These are phyloP conservation scores for Nakazawaea holstii DNA, from an alignment of 805 yeast species.

Conservation along the genomic window DNA sequence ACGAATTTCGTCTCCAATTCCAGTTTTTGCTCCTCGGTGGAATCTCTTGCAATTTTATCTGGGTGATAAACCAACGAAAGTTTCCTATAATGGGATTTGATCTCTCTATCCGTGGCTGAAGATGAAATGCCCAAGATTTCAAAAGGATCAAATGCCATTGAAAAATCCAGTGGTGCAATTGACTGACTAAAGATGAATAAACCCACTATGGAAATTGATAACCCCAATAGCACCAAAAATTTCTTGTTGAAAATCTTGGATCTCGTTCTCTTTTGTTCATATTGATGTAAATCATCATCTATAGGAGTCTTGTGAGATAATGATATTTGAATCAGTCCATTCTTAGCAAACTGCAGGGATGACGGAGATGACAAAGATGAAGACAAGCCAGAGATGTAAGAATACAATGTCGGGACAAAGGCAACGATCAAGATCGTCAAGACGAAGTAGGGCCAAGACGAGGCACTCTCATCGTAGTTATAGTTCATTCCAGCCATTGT, in stretches of 20 bases:
- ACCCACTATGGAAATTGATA: slow-evolving; percentile 56
- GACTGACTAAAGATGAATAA: slow-evolving; percentile 39
- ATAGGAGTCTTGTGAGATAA: slow-evolving; percentile 29
- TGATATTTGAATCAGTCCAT: slow-evolving; percentile 15
- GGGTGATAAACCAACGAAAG: slow-evolving; percentile 89
- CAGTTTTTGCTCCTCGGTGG: slow-evolving; percentile 48
- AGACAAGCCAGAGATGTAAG: slow-evolving; percentile 31
- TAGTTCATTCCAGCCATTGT: slow-evolving; percentile 51
- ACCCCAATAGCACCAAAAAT: slow-evolving; percentile 31
- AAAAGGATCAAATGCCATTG: slow-evolving; percentile 75
- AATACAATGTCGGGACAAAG: slow-evolving; percentile 45
- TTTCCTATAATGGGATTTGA: slow-evolving; percentile 80
- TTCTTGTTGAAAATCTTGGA: slow-evolving; percentile 30
- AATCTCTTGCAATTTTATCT: slow-evolving; percentile 72
- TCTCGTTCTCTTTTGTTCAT: slow-evolving; percentile 19
- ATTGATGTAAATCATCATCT: slow-evolving; percentile 23
- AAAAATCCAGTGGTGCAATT: slow-evolving; percentile 32
- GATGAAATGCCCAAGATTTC: slow-evolving; percentile 70
- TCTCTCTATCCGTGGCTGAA: slow-evolving; percentile 63
- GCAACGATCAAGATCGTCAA: slow-evolving; percentile 65
- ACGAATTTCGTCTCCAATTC: slow-evolving; percentile 74
- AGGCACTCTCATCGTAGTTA: slow-evolving; percentile 82
- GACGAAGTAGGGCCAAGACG: slow-evolving; percentile 90
- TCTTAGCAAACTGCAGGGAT: not conserved
- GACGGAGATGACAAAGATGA: slow-evolving; percentile 7